Conservation (phyloP, 2,329 filamentous ascomycete species). For the Botryotinia narcissicola region DNA sequence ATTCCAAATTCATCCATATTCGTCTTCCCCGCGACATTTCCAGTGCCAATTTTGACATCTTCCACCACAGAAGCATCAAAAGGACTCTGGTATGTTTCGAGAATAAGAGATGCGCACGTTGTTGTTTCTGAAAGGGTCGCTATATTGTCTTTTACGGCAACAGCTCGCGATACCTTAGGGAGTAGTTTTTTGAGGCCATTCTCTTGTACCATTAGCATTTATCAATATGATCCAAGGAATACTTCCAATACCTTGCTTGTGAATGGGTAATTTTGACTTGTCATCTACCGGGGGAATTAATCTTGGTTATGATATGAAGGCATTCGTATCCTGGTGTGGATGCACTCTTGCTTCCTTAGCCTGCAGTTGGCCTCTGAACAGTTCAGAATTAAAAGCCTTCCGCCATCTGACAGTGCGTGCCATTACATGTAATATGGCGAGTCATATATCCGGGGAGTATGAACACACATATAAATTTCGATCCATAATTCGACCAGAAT, state of each 20-base stretch:
- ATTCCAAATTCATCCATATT: constrained; percentile 97
- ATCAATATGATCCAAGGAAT: not conserved
- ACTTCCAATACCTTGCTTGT: not conserved
- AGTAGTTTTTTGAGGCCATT: not conserved
- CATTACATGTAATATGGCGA: constrained; percentile 1
- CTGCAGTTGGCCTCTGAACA: not conserved
- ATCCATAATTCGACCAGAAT: not conserved
- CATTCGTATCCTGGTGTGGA: constrained; percentile 15
- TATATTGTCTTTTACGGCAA: constrained; percentile 74
- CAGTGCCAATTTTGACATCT: constrained; percentile 62
- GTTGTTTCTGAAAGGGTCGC: constrained; percentile 64
- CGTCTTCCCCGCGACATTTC: constrained; percentile 69
- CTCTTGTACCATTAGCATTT: constrained; percentile 4
- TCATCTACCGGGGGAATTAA: not conserved
- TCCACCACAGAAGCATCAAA: constrained; percentile 79
- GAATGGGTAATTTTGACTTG: not conserved
- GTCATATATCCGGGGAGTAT: not conserved
- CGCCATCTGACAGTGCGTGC: constrained; percentile 2
- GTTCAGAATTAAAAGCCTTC: not conserved
- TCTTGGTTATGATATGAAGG: constrained; percentile 20
- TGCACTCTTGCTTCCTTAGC: not conserved
- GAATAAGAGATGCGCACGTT: constrained; percentile 77
- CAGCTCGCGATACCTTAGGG: not conserved
- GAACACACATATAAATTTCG: not conserved
- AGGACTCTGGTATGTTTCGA: constrained; percentile 69